Percentiles rank a stretch among this genome's conserved stretches.
Evolutionary conservation across 2,329 filamentous ascomycete genomes (phyloP).

Genomic region (Fusarium sororula): DNA sequence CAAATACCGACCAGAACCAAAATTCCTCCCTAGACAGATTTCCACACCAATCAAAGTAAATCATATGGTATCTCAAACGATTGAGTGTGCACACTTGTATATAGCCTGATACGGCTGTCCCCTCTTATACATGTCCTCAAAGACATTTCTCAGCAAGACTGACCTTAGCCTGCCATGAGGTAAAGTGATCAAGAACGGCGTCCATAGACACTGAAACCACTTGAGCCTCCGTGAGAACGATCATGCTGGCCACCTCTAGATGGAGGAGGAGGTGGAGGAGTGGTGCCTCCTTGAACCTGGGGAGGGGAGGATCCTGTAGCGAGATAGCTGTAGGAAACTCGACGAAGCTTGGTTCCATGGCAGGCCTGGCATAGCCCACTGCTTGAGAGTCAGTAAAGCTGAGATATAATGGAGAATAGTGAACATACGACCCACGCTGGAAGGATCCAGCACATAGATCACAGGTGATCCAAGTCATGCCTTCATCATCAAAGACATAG

Average conservation of each 20-base stretch:
- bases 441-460: conserved; percentile 39
- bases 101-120: conserved; percentile 13
- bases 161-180: not conserved
- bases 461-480: conserved; percentile 41
- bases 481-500: conserved; percentile 36
- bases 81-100: conserved; percentile 27
- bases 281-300: conserved; percentile 6
- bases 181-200: conserved; percentile 5
- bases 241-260: conserved; percentile 20
- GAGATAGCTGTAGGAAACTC: conserved; percentile 36
- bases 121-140: conserved; percentile 33
- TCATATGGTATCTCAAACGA: conserved; percentile 28
- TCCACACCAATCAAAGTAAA: conserved; percentile 3
- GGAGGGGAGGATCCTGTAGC: conserved; percentile 9
- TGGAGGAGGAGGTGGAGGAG: conserved; percentile 25
- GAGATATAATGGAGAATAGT: not conserved
- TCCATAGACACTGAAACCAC: conserved; percentile 23
- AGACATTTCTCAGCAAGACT: conserved; percentile 29
- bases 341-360: conserved; percentile 37
- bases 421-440: conserved; percentile 28
- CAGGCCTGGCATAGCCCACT: conserved; percentile 34
- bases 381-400: not conserved
- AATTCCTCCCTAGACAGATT: not conserved
- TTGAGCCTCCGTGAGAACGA: conserved; percentile 20
- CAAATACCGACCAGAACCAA: conserved; percentile 3